phyloP scores from a whole-genome alignment of 2,329 filamentous ascomycete genomes.

The Pseudogymnoascus sp. region DNA sequence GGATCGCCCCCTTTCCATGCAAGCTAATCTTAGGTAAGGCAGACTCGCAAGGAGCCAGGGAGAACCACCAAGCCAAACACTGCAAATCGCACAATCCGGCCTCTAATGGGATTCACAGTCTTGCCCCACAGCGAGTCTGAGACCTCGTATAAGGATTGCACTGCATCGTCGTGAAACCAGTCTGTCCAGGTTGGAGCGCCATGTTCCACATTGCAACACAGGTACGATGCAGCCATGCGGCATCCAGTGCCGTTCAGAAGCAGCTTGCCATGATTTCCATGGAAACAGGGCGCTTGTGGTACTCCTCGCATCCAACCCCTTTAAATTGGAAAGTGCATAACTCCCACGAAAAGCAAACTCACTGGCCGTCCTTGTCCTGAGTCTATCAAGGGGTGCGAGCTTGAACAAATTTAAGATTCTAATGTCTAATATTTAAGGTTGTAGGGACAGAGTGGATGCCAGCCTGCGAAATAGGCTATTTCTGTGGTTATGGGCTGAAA shows the following conservation, averaged over 20 bases:
- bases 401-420: neutral
- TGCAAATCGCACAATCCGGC: neutral
- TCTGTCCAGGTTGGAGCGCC: neutral
- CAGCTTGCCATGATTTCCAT: neutral
- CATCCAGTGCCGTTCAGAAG: neutral
- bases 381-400: neutral
- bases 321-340: neutral
- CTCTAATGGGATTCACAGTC: neutral
- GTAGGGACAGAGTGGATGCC: neutral
- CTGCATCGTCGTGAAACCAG: neutral
- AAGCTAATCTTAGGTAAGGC: constrained; percentile 8
- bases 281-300: neutral
- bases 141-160: neutral
- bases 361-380: neutral
- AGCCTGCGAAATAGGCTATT: neutral
- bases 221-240: neutral
- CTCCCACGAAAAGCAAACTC: neutral
- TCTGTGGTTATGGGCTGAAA: neutral
- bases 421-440: constrained; percentile 4
- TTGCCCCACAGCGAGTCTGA: neutral
- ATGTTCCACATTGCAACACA: constrained; percentile 1
- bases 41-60: constrained; percentile 7
- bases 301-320: neutral
- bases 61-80: neutral
- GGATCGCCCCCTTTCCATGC: constrained; percentile 1